Evolutionary conservation across 352 stramenopile genomes (phyloP), one percentile per base, ranked within the genome.

Genomic region (Phytopythium montanum): DNA sequence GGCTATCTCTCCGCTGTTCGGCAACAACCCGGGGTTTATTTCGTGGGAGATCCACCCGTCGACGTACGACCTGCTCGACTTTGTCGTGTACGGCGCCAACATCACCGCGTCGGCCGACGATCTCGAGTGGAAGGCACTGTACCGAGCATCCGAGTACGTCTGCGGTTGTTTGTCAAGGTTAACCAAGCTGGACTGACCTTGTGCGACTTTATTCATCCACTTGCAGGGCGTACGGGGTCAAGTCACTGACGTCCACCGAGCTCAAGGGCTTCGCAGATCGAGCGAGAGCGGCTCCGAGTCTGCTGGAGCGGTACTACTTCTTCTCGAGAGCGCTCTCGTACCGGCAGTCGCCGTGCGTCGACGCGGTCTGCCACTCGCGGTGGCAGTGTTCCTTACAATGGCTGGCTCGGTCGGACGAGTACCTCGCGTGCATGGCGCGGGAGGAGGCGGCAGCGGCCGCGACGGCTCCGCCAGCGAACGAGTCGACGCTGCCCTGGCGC

Each of bases 1-100:
- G 0, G 92, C 89, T 0, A 72, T 98, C 29, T 97, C 91, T n/a
- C 91, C 91, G 1, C 52, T 97, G 1, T 97, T 96, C 44, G 75
- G 79, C 7, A 96, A 94, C 62, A 94, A 97, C 65, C 93, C 93
- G 33, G 91, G 83, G n/a, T 97, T 97, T 51, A 90, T 90, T 74
- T 67, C 91, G 41, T 94, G 85, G 85, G 81, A 92, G 26, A 83
- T 85, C 54, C 69, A 90, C 41, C 62, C 70, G 0, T 66, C 55
- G 19, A 90, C 83, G 2, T 91, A 89, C 59, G 78, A 92, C 2
- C 54, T 95, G 14, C 34, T 89, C 10, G 82, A 93, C 60, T 92
- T 75, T 54, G 78, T 75, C 2, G 83, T 95, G 9, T 85, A 93
- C 64, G 85, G 73, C n/a, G 78, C 81, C 26, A 91, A 90, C 56